These are phyloP conservation scores for Podosphaera fusca DNA, from an alignment of 2,329 filamentous ascomycete genomes.

Conservation along the genomic window DNA sequence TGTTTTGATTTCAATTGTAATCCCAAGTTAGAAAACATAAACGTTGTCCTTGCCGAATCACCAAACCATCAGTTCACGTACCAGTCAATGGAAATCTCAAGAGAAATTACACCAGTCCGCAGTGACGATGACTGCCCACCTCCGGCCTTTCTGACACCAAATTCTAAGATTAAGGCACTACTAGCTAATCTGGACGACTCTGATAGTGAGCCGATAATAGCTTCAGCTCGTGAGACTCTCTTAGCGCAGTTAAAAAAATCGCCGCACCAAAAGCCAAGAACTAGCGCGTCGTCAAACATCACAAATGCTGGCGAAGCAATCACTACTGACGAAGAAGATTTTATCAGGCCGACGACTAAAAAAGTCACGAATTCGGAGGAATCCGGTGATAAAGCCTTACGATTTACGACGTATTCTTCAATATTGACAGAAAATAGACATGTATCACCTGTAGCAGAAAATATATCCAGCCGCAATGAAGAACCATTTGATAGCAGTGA, in stretches of 20 bases:
- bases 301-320: background rate
- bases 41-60: background rate
- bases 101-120: background rate
- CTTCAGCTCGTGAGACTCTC: constrained; percentile 8
- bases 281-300: background rate
- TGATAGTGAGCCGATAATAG: constrained; percentile 15
- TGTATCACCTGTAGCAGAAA: constrained; percentile 18
- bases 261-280: background rate
- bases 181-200: constrained; percentile 28
- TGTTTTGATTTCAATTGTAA: too few species aligned
- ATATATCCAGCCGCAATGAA: constrained; percentile 15
- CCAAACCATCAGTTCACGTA: background rate
- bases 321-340: constrained; percentile 21
- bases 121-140: constrained; percentile 18
- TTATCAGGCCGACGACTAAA: constrained; percentile 34
- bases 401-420: background rate
- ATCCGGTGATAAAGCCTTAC: constrained; percentile 5
- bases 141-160: constrained; percentile 22
- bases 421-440: constrained; percentile 22
- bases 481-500: constrained; percentile 3
- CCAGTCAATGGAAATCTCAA: background rate
- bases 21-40: too few species aligned
- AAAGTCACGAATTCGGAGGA: constrained; percentile 29
- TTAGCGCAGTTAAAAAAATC: constrained; percentile 4
- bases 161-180: constrained; percentile 30